Percentiles rank a stretch among this genome's conserved stretches.
Conservation (phyloP, 1,284 basidiomycete species). For the Melampsora larici-populina region DNA sequence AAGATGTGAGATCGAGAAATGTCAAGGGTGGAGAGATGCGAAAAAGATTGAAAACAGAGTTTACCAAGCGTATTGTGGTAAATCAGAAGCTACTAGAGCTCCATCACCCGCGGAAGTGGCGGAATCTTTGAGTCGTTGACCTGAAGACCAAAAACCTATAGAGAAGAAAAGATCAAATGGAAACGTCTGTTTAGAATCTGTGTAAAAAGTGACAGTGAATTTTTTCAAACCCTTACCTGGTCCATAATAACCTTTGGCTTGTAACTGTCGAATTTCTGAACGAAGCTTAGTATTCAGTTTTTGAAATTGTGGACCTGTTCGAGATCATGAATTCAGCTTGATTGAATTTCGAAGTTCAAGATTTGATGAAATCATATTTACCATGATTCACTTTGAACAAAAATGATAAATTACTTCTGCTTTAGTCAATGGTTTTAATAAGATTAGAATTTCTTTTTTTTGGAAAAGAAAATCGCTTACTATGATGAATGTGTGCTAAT, state of each 20-base stretch:
- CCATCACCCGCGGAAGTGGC: slow-evolving; percentile 13
- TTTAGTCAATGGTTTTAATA: neutral
- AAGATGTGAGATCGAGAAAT: neutral
- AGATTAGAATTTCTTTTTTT: neutral
- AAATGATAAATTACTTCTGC: neutral
- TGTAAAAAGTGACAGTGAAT: no score
- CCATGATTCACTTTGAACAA: slow-evolving; percentile 15
- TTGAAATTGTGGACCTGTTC: slow-evolving; percentile 30
- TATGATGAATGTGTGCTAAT: slow-evolving; percentile 38
- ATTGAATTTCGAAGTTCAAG: neutral
- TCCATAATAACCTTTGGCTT: slow-evolving; percentile 27
- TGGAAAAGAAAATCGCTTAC: neutral
- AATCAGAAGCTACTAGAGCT: slow-evolving; percentile 12
- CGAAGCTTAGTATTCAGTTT: slow-evolving; percentile 25
- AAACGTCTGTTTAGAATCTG: no score
- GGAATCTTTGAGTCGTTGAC: slow-evolving; percentile 28
- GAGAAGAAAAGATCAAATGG: neutral
- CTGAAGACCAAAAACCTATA: slow-evolving; percentile 37
- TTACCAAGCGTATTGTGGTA: slow-evolving; percentile 30
- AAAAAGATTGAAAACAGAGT: neutral
- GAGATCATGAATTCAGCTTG: neutral
- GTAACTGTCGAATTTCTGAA: slow-evolving; percentile 21
- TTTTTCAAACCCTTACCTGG: neutral
- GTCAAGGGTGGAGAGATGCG: neutral
- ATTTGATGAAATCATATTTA: neutral